Percentiles rank a stretch among this genome's conserved stretches.
Evolutionary conservation across 495 filamentous ascomycete species (phyloP).

Genomic region (Lasiosphaeria ovina): DNA sequence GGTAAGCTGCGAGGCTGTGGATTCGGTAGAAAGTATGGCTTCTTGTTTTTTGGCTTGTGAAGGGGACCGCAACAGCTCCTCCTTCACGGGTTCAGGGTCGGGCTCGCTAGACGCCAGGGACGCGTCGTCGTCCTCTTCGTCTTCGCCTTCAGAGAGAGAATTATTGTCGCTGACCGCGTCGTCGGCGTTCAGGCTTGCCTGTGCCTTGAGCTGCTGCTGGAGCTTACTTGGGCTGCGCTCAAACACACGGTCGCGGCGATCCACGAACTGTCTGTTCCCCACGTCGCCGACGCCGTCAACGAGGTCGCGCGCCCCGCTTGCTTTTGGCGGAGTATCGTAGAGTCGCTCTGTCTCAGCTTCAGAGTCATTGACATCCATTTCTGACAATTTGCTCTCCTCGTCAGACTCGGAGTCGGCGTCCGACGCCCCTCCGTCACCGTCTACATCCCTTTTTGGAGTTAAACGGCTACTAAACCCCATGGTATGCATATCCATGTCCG

Average conservation of each 20-base stretch:
- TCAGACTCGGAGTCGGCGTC: slow-evolving; percentile 31
- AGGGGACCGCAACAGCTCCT: slow-evolving; percentile 21
- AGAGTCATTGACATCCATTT: slow-evolving; percentile 77
- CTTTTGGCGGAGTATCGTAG: slow-evolving; percentile 84
- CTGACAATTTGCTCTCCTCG: slow-evolving; percentile 43
- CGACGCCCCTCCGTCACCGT: slow-evolving; percentile 40
- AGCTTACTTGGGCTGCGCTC: slow-evolving; percentile 70
- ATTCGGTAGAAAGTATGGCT: slow-evolving; percentile 17
- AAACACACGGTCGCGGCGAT: slow-evolving; percentile 38
- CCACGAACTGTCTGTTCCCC: slow-evolving; percentile 33
- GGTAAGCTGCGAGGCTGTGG: slow-evolving; percentile 11
- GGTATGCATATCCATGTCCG: slow-evolving; percentile 40
- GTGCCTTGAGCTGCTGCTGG: slow-evolving; percentile 39
- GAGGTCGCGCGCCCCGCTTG: slow-evolving; percentile 61
- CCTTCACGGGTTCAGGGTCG: slow-evolving; percentile 25
- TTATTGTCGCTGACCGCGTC: slow-evolving; percentile 39
- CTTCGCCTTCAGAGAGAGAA: slow-evolving; percentile 45
- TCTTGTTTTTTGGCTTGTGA: slow-evolving; percentile 30
- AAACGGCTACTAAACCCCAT: slow-evolving; percentile 11
- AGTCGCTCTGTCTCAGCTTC: slow-evolving; percentile 96
- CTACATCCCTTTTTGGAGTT: slow-evolving; percentile 57
- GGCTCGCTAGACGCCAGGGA: slow-evolving; percentile 36
- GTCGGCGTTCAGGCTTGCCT: slow-evolving; percentile 34
- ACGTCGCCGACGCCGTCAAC: slow-evolving; percentile 44
- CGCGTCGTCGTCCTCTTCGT: slow-evolving; percentile 38